phyloP scores from a whole-genome alignment of 768 basidiomycete species.

The Leccinum incarnatum region DNA sequence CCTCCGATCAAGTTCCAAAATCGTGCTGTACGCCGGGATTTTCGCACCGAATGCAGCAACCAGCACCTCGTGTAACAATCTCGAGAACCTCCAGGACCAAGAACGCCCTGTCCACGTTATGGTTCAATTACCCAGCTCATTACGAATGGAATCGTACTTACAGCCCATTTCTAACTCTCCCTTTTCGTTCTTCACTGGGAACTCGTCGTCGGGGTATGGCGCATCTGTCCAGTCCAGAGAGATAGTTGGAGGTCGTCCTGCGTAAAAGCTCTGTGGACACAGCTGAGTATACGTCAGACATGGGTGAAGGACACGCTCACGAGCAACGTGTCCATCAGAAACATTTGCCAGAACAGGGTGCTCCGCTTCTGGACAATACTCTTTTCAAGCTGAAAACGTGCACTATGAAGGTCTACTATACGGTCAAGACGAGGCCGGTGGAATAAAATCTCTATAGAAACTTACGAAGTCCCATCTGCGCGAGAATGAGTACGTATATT shows the following conservation, averaged over 20 bases:
- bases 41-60: conserved; percentile 51
- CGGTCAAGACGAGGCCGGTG: not conserved
- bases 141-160: conserved; percentile 25
- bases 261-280: conserved; percentile 50
- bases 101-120: conserved; percentile 41
- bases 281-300: not conserved
- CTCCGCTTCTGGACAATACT: conserved; percentile 46
- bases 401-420: conserved; percentile 48
- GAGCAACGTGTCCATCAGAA: conserved; percentile 57
- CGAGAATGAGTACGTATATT: not conserved
- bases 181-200: conserved; percentile 32
- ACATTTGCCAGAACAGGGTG: conserved; percentile 69
- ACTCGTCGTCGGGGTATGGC: conserved; percentile 47
- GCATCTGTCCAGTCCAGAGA: conserved; percentile 54
- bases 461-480: conserved; percentile 56
- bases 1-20: conserved; percentile 58
- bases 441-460: not conserved
- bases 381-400: conserved; percentile 56
- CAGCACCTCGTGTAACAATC: conserved; percentile 50
- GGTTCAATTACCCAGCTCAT: not conserved
- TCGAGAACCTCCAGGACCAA: conserved; percentile 57
- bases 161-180: conserved; percentile 42
- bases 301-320: conserved; percentile 35
- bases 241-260: conserved; percentile 59
- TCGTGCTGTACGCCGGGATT: conserved; percentile 46